Conservation (phyloP, 805 yeast genomes). For the Hanseniaspora guilliermondii region DNA sequence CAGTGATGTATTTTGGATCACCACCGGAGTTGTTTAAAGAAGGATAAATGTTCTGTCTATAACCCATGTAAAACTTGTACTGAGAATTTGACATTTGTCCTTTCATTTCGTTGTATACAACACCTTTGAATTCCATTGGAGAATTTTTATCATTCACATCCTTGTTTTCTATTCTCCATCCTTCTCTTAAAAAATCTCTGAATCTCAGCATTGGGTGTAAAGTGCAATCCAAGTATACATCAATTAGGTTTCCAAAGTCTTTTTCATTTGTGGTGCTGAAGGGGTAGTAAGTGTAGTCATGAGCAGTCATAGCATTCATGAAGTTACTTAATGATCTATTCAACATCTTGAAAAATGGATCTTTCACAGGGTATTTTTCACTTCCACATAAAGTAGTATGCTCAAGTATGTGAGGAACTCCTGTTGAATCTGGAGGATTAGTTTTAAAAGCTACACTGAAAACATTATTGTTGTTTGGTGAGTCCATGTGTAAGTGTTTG, state of each 20-base stretch:
- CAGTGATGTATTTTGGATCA: constrained; percentile 71
- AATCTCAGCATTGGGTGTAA: constrained; percentile 64
- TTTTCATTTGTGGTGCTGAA: constrained; percentile 82
- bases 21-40: constrained; percentile 87
- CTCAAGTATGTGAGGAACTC: constrained; percentile 91
- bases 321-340: constrained; percentile 88
- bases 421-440: constrained; percentile 87
- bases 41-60: constrained; percentile 73
- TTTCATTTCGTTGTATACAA: constrained; percentile 96
- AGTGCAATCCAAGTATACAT: constrained; percentile 79
- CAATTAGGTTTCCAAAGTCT: constrained; percentile 73
- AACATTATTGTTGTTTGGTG: constrained; percentile 74
- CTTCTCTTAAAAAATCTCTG: constrained; percentile 87
- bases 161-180: constrained; percentile 86
- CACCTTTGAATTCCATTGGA: constrained; percentile 76
- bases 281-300: constrained; percentile 90
- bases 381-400: constrained; percentile 96
- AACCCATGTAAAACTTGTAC: constrained; percentile 72
- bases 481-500: constrained; percentile 71
- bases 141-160: constrained; percentile 43
- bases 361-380: constrained; percentile 79
- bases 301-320: constrained; percentile 99
- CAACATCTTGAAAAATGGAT: constrained; percentile 95
- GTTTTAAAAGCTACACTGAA: constrained; percentile 85
- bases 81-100: constrained; percentile 88